These are phyloP conservation scores for Gentiana dahurica DNA, from an alignment of 257 asterid genomes.

Conservation along the genomic window DNA sequence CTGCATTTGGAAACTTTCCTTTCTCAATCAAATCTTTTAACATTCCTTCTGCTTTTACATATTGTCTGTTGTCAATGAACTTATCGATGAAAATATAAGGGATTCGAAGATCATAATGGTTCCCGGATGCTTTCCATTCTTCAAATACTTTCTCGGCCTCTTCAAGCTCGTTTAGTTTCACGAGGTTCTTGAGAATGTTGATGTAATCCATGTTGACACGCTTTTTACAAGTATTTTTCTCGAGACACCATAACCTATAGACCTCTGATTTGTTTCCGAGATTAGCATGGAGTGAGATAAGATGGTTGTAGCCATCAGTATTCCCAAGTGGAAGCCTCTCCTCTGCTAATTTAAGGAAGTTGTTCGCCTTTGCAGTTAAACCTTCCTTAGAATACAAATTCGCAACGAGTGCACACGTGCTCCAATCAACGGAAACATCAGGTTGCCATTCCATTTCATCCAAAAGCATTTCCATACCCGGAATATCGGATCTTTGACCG, in stretches of 20 bases:
- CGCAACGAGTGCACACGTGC: conserved; percentile 58
- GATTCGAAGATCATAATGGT: conserved; percentile 58
- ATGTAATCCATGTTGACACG: conserved; percentile 55
- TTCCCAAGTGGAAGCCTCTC: conserved; percentile 42
- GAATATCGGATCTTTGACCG: conserved; percentile 51
- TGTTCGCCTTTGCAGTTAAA: conserved; percentile 35
- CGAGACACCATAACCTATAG: conserved; percentile 50
- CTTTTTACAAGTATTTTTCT: conserved; percentile 38
- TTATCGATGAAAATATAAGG: conserved; percentile 40
- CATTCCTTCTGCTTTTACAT: conserved; percentile 9
- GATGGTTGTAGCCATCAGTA: conserved; percentile 47
- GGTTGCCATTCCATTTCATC: conserved; percentile 60
- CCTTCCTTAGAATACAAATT: conserved; percentile 50
- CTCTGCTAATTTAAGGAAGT: conserved; percentile 50
- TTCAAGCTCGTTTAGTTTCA: conserved; percentile 53
- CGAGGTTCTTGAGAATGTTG: conserved; percentile 48
- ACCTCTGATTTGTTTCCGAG: conserved; percentile 51
- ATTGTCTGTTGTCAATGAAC: conserved; percentile 30
- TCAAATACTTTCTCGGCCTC: conserved; percentile 50
- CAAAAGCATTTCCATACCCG: conserved; percentile 52
- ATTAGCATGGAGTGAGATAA: conserved; percentile 59
- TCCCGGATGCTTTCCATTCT: conserved; percentile 66
- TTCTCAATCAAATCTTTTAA: conserved; percentile 28
- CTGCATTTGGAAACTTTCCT: conserved; percentile 28
- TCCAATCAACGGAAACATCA: conserved; percentile 53